Conservation (phyloP, 1,284 basidiomycete genomes). For the Moesziomyces antarcticus region DNA sequence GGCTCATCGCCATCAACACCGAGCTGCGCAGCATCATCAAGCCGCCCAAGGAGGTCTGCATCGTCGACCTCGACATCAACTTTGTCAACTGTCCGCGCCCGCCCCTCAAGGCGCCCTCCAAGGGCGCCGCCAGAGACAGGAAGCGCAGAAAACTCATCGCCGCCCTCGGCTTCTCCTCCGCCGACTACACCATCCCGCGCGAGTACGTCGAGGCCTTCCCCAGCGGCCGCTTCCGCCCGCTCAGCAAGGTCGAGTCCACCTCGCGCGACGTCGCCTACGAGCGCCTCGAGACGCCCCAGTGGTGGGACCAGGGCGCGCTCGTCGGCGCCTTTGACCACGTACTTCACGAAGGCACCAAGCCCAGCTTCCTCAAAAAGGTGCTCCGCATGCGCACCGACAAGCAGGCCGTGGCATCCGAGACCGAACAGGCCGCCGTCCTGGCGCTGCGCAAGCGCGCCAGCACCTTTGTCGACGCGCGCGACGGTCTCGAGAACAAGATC, state of each 20-base stretch:
- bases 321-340: slow-evolving; percentile 89
- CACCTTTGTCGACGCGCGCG: slow-evolving; percentile 84
- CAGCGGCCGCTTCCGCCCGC: slow-evolving; percentile 74
- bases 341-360: slow-evolving; percentile 54
- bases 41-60: slow-evolving; percentile 80
- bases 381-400: slow-evolving; percentile 48
- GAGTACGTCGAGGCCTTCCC: slow-evolving; percentile 97
- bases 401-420: slow-evolving; percentile 48
- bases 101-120: slow-evolving; percentile 81
- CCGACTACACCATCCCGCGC: slow-evolving; percentile 65
- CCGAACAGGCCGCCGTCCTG: slow-evolving; percentile 56
- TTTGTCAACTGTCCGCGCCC: slow-evolving; percentile 83
- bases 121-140: slow-evolving; percentile 84
- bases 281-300: slow-evolving; percentile 83
- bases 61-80: slow-evolving; percentile 94
- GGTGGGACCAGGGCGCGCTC: slow-evolving; percentile 90
- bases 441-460: slow-evolving; percentile 76
- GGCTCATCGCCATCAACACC: slow-evolving; percentile 89
- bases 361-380: slow-evolving; percentile 55
- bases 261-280: slow-evolving; percentile 84
- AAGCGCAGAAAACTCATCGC: slow-evolving; percentile 77
- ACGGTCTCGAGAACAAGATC: slow-evolving; percentile 80
- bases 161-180: slow-evolving; percentile 51
- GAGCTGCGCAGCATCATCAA: slow-evolving; percentile 82
- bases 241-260: slow-evolving; percentile 77